These are phyloP conservation scores for Colletotrichum sansevieriae DNA, from an alignment of 2,329 filamentous ascomycete genomes.

Conservation along the genomic window DNA sequence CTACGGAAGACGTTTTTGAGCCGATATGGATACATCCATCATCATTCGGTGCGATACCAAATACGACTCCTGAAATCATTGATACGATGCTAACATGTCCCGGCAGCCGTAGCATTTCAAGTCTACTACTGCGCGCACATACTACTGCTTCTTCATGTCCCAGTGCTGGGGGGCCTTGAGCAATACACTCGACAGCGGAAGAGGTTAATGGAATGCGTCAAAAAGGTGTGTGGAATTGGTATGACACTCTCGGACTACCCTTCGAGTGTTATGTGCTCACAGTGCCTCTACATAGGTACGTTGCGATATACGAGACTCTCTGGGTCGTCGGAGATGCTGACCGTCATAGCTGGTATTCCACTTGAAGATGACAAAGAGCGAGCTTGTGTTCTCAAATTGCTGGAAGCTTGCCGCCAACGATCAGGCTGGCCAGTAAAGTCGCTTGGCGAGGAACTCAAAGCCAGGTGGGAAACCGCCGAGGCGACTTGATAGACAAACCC, in stretches of 20 bases:
- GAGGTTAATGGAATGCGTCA: conserved; percentile 42
- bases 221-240: conserved; percentile 45
- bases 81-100: neutral
- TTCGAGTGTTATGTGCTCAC: conserved; percentile 45
- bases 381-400: conserved; percentile 3
- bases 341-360: conserved; percentile 25
- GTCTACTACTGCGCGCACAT: conserved; percentile 43
- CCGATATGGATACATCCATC: conserved; percentile 43
- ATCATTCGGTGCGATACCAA: conserved; percentile 39
- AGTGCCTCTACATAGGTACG: conserved; percentile 44
- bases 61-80: neutral
- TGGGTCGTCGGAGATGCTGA: neutral
- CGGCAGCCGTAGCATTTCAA: conserved; percentile 42
- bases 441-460: conserved; percentile 27
- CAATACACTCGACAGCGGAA: conserved; percentile 42
- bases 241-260: conserved; percentile 44
- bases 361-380: conserved; percentile 22
- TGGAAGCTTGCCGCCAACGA: conserved; percentile 24
- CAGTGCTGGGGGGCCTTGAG: conserved; percentile 40
- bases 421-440: conserved; percentile 33
- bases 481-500: neutral
- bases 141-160: conserved; percentile 42
- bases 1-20: conserved; percentile 33
- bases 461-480: conserved; percentile 19
- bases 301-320: neutral